These are phyloP conservation scores for Aspergillus bombycis DNA, from an alignment of 2,329 filamentous ascomycete genomes.

Conservation along the genomic window DNA sequence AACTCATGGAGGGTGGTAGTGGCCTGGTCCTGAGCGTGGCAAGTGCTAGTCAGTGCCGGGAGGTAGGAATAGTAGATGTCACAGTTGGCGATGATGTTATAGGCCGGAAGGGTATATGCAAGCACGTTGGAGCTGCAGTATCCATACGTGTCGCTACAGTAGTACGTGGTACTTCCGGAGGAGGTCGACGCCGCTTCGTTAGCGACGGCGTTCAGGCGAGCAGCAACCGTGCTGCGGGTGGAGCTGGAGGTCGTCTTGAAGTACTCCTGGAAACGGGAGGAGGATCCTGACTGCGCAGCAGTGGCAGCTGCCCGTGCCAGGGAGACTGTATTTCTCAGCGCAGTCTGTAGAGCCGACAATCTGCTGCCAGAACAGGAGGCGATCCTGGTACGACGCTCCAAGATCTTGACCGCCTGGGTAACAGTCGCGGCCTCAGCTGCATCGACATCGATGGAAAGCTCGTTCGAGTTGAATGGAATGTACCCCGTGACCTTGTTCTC, in stretches of 20 bases:
- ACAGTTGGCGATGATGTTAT: slow-evolving; percentile 64
- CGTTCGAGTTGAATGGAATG: slow-evolving; percentile 63
- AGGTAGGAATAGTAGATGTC: slow-evolving; percentile 58
- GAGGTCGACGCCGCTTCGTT: slow-evolving; percentile 58
- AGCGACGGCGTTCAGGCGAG: slow-evolving; percentile 57
- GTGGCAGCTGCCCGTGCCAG: slow-evolving; percentile 52
- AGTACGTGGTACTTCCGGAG: slow-evolving; percentile 55
- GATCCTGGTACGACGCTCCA: slow-evolving; percentile 53
- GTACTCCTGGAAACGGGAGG: slow-evolving; percentile 50
- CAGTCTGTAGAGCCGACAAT: slow-evolving; percentile 50
- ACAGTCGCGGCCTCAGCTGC: slow-evolving; percentile 57
- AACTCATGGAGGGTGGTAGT: slow-evolving; percentile 68
- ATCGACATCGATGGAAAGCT: slow-evolving; percentile 60
- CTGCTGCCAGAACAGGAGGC: slow-evolving; percentile 58
- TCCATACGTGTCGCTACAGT: slow-evolving; percentile 61
- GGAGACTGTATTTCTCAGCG: slow-evolving; percentile 56
- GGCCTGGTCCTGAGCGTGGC: slow-evolving; percentile 68
- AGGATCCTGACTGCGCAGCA: slow-evolving; percentile 54
- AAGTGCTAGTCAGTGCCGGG: slow-evolving; percentile 52
- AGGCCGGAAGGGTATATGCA: slow-evolving; percentile 63
- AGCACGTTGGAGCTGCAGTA: slow-evolving; percentile 58
- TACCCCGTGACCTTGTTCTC: slow-evolving; percentile 57
- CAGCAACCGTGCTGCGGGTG: slow-evolving; percentile 54
- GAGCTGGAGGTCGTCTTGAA: slow-evolving; percentile 62
- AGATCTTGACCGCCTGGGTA: slow-evolving; percentile 48